A percentile compares a stretch with the other conserved stretches of the same genome.
Conservation (phyloP, 1,284 basidiomycete species). For the Pholiota adiposa region DNA sequence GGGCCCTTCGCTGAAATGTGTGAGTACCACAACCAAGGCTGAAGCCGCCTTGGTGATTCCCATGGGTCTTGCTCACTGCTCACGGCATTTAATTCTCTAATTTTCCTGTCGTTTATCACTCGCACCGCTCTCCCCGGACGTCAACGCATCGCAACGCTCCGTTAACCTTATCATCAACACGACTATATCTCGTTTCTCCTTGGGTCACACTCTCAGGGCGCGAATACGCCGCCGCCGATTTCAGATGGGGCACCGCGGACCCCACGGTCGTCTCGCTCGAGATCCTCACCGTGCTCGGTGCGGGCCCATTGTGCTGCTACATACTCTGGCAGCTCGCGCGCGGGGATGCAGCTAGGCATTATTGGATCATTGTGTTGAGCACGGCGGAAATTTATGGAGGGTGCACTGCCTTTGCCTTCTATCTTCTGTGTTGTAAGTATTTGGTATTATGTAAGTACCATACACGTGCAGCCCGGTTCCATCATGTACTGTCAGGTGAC, state of each 20-base stretch:
- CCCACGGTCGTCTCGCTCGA: conserved; percentile 82
- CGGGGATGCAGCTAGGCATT: conserved; percentile 71
- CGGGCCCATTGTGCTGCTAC: conserved; percentile 71
- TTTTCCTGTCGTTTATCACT: background rate
- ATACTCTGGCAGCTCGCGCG: conserved; percentile 67
- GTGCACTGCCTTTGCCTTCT: conserved; percentile 37
- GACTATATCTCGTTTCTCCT: background rate
- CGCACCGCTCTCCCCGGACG: background rate
- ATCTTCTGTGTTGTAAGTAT: background rate
- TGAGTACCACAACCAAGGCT: conserved; percentile 39
- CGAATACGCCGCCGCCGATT: conserved; percentile 77
- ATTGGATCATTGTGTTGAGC: conserved; percentile 79
- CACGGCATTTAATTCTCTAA: background rate
- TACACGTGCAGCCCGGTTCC: no score
- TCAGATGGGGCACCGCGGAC: conserved; percentile 79
- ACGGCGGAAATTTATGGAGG: conserved; percentile 81
- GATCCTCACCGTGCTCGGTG: conserved; percentile 79
- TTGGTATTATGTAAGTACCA: no score
- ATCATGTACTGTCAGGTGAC: no score
- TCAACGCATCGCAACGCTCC: background rate
- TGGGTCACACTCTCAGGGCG: conserved; percentile 35
- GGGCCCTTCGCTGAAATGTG: conserved; percentile 80
- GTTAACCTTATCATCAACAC: background rate
- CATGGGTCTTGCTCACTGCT: background rate
- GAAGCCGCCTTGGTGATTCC: background rate